Evolutionary conservation across 805 yeast species (phyloP).

Genomic region (Metschnikowia bowlesiae): DNA sequence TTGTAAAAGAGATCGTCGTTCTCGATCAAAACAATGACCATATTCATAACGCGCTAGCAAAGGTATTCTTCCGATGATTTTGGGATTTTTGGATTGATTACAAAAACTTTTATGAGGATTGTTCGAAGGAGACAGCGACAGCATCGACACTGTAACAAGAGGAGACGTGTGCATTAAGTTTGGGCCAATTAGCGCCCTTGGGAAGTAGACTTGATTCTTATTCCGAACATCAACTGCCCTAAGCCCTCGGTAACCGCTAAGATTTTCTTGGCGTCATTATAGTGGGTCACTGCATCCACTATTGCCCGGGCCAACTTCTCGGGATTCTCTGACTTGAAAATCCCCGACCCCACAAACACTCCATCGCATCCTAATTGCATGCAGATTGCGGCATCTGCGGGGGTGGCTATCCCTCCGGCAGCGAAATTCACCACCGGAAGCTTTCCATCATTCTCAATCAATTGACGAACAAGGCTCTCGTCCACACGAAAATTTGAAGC

Average conservation of each 20-base stretch:
- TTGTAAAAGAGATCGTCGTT: conserved; percentile 33
- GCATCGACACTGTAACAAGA: neutral
- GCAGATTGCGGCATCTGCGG: conserved; percentile 80
- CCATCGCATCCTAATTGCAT: conserved; percentile 82
- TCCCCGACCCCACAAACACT: conserved; percentile 74
- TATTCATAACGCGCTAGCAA: conserved; percentile 19
- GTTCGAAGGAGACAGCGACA: too few relatives aligned
- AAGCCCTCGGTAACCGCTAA: conserved; percentile 65
- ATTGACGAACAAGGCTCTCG: conserved; percentile 44
- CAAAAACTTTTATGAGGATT: too few relatives aligned
- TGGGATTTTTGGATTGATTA: too few relatives aligned
- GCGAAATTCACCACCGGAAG: conserved; percentile 83
- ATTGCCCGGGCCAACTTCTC: conserved; percentile 72
- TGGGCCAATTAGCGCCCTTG: conserved; percentile 14
- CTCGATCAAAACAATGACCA: conserved; percentile 23
- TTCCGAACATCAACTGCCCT: conserved; percentile 76
- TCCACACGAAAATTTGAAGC: conserved; percentile 63
- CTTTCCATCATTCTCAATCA: conserved; percentile 50
- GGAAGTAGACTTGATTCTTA: conserved; percentile 41
- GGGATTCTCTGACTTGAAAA: conserved; percentile 70
- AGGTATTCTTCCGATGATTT: conserved; percentile 16
- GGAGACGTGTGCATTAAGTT: conserved; percentile 3
- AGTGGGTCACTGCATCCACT: conserved; percentile 73
- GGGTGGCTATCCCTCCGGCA: conserved; percentile 87
- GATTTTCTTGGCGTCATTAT: conserved; percentile 53